Evolutionary conservation across 805 yeast genomes (phyloP), one percentile per base, ranked within the genome.

Genomic region (Hyphopichia homilentoma): DNA sequence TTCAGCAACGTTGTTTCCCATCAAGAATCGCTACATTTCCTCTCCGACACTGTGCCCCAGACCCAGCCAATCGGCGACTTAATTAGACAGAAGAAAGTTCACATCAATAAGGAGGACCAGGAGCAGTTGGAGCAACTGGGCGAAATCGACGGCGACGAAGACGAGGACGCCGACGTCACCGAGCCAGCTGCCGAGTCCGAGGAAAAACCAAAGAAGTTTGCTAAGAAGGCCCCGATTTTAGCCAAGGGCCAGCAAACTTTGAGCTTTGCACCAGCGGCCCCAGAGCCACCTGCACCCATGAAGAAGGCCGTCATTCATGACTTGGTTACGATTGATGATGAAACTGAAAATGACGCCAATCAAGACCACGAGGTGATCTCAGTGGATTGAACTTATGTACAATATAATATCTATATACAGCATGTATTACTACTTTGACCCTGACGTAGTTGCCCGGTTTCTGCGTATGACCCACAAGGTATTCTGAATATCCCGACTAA

Each of bases 11-110:
- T 82, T 1, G 87, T 81, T 3, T 46, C 66, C 16, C 61, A 65
- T 32, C 75, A 71, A 39, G 86, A 80, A 29, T 71, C 79, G 22
- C 64, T 85, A 32, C 60, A 70, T 21, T 84, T 85, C 51, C 61
- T 85, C 38, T 61, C 72, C 25, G 83, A 79, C 36, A 64, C 85
- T 2, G 81, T 84, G 6, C 94, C 93, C 2, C 73, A 72, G 44
- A 73, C 81, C 0, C 68, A 63, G 15, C 68, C 74, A 3, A 50
- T 79, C 16, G 68, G 70, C 11, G 70, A 70, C 13, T 60, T 80
- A 2, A 59, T 77, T 5, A 58, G 61, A 18, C 58, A 62, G 20
- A 68, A 70, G 27, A 55, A 56, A 36, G 63, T 75, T 3, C 43
- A 50, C 21, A 20, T 45, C 30, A 41, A 39, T 12, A 45, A 38